These are phyloP conservation scores for Mortierella sp. DNA, from an alignment of 371 early-diverging fungal species.

Conservation along the genomic window DNA sequence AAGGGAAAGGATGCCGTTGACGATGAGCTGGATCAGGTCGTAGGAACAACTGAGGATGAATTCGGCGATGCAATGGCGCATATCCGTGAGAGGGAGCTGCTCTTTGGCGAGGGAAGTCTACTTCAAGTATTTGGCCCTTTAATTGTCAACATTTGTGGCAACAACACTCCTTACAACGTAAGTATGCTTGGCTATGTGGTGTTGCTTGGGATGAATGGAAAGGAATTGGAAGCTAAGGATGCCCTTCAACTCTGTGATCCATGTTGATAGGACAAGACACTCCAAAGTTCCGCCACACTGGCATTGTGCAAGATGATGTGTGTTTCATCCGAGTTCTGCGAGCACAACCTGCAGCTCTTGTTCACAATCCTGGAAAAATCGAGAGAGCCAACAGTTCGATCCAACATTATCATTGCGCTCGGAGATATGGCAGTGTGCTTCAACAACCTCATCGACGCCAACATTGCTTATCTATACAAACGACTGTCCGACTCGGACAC, in stretches of 20 bases:
- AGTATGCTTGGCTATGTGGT: slow-evolving; percentile 29
- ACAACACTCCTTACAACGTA: slow-evolving; percentile 84
- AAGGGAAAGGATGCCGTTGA: slow-evolving; percentile 57
- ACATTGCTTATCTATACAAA: slow-evolving; percentile 91
- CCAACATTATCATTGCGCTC: slow-evolving; percentile 94
- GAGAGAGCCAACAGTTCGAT: slow-evolving; percentile 79
- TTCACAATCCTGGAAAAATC: slow-evolving; percentile 90
- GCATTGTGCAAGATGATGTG: slow-evolving; percentile 97
- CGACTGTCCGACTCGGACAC: slow-evolving; percentile 83
- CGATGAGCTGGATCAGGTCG: slow-evolving; percentile 91
- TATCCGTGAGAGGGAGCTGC: slow-evolving; percentile 91
- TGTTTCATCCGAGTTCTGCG: slow-evolving; percentile 92
- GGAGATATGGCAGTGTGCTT: slow-evolving; percentile 97
- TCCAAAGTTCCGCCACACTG: slow-evolving; percentile 86
- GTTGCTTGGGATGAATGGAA: not conserved
- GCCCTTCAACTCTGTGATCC: too few relatives aligned
- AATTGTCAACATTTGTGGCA: slow-evolving; percentile 81
- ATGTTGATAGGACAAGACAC: slow-evolving; percentile 70
- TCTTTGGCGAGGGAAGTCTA: slow-evolving; percentile 82
- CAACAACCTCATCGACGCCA: slow-evolving; percentile 93
- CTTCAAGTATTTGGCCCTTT: slow-evolving; percentile 86
- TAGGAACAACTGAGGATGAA: slow-evolving; percentile 94
- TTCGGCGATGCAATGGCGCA: slow-evolving; percentile 86
- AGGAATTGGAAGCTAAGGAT: too few relatives aligned
- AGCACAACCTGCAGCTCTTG: slow-evolving; percentile 87